Evolutionary conservation across 176 grass and related monocot genomes (phyloP).

Genomic region (Aegilops tauschii): DNA sequence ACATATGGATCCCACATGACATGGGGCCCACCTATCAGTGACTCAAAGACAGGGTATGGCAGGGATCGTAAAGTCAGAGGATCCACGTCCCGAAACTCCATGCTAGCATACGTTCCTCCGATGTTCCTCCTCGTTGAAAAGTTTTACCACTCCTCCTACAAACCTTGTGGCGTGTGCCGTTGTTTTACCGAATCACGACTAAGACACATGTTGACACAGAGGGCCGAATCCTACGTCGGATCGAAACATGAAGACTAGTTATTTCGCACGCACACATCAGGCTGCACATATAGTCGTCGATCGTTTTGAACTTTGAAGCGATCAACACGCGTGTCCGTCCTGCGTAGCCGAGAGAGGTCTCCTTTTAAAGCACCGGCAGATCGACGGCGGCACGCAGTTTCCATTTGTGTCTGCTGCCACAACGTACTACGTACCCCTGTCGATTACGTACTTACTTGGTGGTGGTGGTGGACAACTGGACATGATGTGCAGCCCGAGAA

Average conservation of each 20-base stretch:
- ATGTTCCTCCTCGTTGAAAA: background rate
- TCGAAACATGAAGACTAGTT: background rate
- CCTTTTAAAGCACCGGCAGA: background rate
- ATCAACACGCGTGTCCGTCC: background rate
- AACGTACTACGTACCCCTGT: background rate
- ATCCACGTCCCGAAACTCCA: no score
- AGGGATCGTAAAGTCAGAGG: no score
- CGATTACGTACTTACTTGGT: background rate
- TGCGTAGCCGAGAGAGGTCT: background rate
- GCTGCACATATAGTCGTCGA: background rate
- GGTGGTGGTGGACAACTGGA: background rate
- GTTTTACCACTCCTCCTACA: background rate
- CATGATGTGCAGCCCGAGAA: constrained; percentile 12
- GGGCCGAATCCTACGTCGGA: background rate
- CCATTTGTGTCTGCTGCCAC: background rate
- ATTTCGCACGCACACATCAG: background rate
- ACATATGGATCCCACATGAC: no score
- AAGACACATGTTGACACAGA: background rate
- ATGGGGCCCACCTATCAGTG: no score
- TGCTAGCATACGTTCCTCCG: no score
- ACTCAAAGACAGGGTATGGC: no score
- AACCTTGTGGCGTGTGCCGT: background rate
- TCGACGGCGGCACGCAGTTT: background rate
- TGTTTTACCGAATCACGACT: no score
- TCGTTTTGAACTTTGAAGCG: background rate